These are phyloP conservation scores for Ogataea hybrid DNA, from an alignment of 1,139 yeast genomes.

Conservation along the genomic window DNA sequence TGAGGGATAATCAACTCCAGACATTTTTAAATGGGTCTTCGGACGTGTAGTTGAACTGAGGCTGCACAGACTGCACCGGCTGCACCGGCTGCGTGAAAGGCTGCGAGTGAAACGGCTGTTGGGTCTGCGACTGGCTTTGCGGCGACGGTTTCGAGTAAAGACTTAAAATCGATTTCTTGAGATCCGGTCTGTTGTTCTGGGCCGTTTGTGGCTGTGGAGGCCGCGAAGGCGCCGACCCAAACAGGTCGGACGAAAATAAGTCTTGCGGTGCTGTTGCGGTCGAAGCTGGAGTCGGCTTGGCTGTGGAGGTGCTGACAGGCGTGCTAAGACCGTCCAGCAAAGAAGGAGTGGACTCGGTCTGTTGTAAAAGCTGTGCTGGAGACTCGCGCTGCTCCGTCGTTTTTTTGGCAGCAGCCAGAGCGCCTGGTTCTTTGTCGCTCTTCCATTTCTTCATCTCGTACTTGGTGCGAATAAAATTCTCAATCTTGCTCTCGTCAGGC, in stretches of 20 bases:
- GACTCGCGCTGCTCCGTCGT: neutral
- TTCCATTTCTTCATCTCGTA: conserved; percentile 89
- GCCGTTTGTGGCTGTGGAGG: conserved; percentile 16
- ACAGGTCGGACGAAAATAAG: conserved; percentile 10
- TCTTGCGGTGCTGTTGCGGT: conserved; percentile 9
- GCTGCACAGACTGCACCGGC: conserved; percentile 23
- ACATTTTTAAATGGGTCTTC: conserved; percentile 71
- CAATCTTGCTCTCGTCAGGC: conserved; percentile 85
- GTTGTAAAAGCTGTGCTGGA: conserved; percentile 8
- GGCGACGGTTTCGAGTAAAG: conserved; percentile 65
- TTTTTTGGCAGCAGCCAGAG: neutral
- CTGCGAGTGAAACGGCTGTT: neutral
- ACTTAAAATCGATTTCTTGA: conserved; percentile 87
- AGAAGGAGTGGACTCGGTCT: neutral
- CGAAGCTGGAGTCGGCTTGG: conserved; percentile 4
- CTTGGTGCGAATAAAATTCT: conserved; percentile 85
- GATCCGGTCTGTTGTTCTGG: conserved; percentile 55
- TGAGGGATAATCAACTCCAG: conserved; percentile 40
- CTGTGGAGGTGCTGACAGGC: neutral
- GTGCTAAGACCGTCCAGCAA: conserved; percentile 1
- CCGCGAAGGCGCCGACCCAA: conserved; percentile 8
- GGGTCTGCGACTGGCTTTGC: conserved; percentile 1
- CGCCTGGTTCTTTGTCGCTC: conserved; percentile 45
- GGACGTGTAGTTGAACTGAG: conserved; percentile 1
- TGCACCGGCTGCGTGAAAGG: conserved; percentile 12